Base-by-base conservation (phyloP, 768 basidiomycete genomes). In the Piloderma croceum region DNA sequence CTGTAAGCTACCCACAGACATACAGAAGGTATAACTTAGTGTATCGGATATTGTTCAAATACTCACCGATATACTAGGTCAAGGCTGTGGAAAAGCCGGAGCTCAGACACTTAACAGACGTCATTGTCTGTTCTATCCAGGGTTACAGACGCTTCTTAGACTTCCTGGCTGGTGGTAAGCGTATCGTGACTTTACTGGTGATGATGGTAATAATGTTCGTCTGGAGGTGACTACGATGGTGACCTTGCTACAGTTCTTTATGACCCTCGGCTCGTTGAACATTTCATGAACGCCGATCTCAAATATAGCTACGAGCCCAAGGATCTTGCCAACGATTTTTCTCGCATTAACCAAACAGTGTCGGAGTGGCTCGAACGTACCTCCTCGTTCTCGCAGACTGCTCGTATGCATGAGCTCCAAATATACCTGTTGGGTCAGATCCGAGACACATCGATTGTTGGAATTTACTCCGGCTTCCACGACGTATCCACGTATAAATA, bases 1-100 rank as follows among this genome's bases (percentile, higher is more conserved):
- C 24, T 69, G 68, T 51, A 68, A 67, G 34, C 50, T 69, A 3
- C 65, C 68, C 10, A 61, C 61, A 7, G 68, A 70, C 47, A 50
- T 62, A 0, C 68, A 66, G 50, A 68, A 65, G 55, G 67, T 60
- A 34, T 18, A n/a, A n/a, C n/a, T n/a, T n/a, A n/a, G n/a, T n/a
- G 47, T 19, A 23, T 18, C 36, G 36, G 10, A 3, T 15, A 10
- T 24, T 15, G 24, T 13, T 9, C 17, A 9, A 35, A 7, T 35
- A 35, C 10, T 19, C 9, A 10, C 34, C 7, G 18, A 10, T 40
- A 33, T 27, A 11, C 25, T 24, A 70, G 68, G 67, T 68, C 15
- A 59, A 44, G 29, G 67, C 65, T 17, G 68, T 70, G 3, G 52
- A 54, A 19, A 51, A 54, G 18, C 44, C 54, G 6, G 58, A 61